Evolutionary conservation across 164 flowering plant genomes (phyloP).

Genomic region (Aristolochia contorta): DNA sequence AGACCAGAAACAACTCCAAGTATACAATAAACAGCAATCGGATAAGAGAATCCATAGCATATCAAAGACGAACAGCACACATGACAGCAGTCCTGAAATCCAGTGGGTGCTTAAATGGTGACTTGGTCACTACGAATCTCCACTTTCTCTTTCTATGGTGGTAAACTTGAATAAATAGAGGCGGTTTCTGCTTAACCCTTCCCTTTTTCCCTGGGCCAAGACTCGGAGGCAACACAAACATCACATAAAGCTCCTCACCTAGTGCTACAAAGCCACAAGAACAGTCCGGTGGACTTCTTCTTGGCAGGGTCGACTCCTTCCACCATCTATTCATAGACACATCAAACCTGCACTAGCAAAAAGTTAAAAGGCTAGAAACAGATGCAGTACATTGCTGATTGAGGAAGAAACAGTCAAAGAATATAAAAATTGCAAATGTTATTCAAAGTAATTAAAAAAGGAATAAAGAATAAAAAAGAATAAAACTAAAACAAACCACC

Average conservation of each 20-base stretch:
- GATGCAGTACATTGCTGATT: too few species aligned
- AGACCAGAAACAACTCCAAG: too few species aligned
- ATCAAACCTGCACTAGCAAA: slow-evolving; percentile 41
- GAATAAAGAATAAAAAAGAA: too few species aligned
- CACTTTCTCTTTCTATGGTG: slow-evolving; percentile 55
- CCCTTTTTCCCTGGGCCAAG: slow-evolving; percentile 18
- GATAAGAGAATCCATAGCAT: too few species aligned
- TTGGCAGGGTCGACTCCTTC: slow-evolving; percentile 60
- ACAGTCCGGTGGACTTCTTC: slow-evolving; percentile 26
- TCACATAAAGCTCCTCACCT: slow-evolving; percentile 52
- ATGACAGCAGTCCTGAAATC: slow-evolving; percentile 59
- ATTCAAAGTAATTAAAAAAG: too few species aligned
- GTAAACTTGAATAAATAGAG: slow-evolving; percentile 55
- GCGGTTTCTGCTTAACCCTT: slow-evolving; percentile 32
- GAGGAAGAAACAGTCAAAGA: too few species aligned
- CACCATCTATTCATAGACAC: slow-evolving; percentile 52
- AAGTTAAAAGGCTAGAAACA: background rate
- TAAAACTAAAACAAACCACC: too few species aligned
- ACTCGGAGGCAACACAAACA: slow-evolving; percentile 25
- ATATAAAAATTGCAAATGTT: too few species aligned
- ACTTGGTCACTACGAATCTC: slow-evolving; percentile 47
- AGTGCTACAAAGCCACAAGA: slow-evolving; percentile 55
- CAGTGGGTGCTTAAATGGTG: slow-evolving; percentile 36
- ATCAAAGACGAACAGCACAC: slow-evolving; percentile 37
- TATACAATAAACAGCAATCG: too few species aligned